Percentiles rank a stretch among this genome's conserved stretches.
Conservation (phyloP, 495 filamentous ascomycete species). For the Lasiosphaeris hirsuta region DNA sequence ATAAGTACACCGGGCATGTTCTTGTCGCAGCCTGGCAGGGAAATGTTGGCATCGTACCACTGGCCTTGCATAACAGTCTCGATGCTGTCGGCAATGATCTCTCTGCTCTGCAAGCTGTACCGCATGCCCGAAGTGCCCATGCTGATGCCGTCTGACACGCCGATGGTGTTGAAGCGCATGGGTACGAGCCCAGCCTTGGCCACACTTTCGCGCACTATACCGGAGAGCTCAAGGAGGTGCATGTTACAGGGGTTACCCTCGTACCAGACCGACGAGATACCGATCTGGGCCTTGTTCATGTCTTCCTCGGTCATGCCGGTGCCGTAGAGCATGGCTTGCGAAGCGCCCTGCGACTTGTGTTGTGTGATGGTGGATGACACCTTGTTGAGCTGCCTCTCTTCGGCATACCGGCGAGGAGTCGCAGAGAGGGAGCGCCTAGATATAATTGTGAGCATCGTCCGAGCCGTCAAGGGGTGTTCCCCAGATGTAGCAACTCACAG, state of each 20-base stretch:
- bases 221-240: slow-evolving; percentile 87
- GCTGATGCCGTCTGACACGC: slow-evolving; percentile 82
- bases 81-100: slow-evolving; percentile 95
- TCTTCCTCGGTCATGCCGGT: slow-evolving; percentile 80
- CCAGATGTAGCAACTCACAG: slow-evolving; percentile 26
- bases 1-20: slow-evolving; percentile 99
- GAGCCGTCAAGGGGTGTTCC: neutral
- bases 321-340: slow-evolving; percentile 98
- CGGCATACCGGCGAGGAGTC: slow-evolving; percentile 38
- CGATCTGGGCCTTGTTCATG: slow-evolving; percentile 92
- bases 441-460: neutral
- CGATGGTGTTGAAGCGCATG: slow-evolving; percentile 96
- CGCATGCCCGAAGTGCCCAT: slow-evolving; percentile 90
- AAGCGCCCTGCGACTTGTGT: slow-evolving; percentile 94
- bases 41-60: slow-evolving; percentile 99
- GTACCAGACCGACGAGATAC: slow-evolving; percentile 89
- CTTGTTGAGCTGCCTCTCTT: slow-evolving; percentile 65
- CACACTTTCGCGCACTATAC: slow-evolving; percentile 80
- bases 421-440: slow-evolving; percentile 41
- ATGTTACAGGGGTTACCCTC: slow-evolving; percentile 98
- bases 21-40: slow-evolving; percentile 98
- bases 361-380: slow-evolving; percentile 83
- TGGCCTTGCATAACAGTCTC: slow-evolving; percentile 98
- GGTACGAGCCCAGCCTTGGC: slow-evolving; percentile 73
- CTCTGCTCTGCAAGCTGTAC: slow-evolving; percentile 88